phyloP scores from a whole-genome alignment of 2,329 filamentous ascomycete genomes.

The Alternaria ethzedia region DNA sequence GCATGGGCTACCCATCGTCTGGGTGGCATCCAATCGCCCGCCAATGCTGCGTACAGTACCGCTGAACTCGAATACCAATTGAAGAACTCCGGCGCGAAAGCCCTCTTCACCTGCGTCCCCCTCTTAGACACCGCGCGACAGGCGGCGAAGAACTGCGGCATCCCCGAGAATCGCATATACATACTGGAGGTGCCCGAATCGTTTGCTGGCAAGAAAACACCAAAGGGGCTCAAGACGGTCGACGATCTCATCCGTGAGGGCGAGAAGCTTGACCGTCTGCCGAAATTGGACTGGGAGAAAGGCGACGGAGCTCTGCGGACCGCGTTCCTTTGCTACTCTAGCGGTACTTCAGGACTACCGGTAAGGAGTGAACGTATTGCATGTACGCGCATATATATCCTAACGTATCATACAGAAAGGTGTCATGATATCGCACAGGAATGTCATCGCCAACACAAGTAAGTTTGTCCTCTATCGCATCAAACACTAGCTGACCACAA shows the following conservation, averaged over 20 bases:
- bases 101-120: constrained; percentile 73
- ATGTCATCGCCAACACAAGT: constrained; percentile 75
- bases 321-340: constrained; percentile 81
- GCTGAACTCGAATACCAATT: constrained; percentile 75
- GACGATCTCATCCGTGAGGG: constrained; percentile 71
- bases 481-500: constrained; percentile 2
- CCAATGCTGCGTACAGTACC: constrained; percentile 75
- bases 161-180: constrained; percentile 70
- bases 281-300: constrained; percentile 64
- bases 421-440: constrained; percentile 80
- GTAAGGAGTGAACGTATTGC: constrained; percentile 52
- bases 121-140: constrained; percentile 69
- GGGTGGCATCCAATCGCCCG: constrained; percentile 75
- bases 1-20: constrained; percentile 77
- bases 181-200: constrained; percentile 70
- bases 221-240: constrained; percentile 66
- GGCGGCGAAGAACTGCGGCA: constrained; percentile 67
- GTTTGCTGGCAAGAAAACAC: constrained; percentile 56
- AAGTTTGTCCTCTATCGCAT: constrained; percentile 1
- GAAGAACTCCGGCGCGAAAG: constrained; percentile 70
- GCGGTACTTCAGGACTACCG: constrained; percentile 78
- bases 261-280: constrained; percentile 58
- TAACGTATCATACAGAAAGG: constrained; percentile 65
- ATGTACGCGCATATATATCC: background rate
- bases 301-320: constrained; percentile 72